Percentiles rank a stretch among this genome's conserved stretches.
These are phyloP conservation scores for Begonia masoniana DNA, from an alignment of 306 rosid species.

Conservation along the genomic window DNA sequence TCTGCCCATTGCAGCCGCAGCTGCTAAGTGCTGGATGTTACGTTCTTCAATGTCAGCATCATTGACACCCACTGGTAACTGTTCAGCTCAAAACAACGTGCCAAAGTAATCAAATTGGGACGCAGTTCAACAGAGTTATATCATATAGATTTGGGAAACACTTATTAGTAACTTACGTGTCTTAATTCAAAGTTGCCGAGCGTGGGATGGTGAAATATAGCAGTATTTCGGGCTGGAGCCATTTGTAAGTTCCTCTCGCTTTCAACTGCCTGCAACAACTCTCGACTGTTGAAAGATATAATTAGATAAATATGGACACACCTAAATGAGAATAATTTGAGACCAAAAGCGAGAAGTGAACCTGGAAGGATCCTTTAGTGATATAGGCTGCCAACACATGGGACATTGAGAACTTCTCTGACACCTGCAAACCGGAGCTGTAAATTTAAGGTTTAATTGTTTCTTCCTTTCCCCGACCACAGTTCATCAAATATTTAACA, in stretches of 20 bases:
- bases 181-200: slow-evolving; percentile 93
- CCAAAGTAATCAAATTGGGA: neutral
- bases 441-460: neutral
- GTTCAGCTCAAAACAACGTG: slow-evolving; percentile 5
- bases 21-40: slow-evolving; percentile 90
- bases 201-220: slow-evolving; percentile 94
- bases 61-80: slow-evolving; percentile 87
- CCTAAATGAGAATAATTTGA: neutral
- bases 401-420: slow-evolving; percentile 99
- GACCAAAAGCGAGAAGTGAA: slow-evolving; percentile 17
- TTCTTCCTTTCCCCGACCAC: neutral
- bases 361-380: slow-evolving; percentile 95
- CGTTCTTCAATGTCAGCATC: slow-evolving; percentile 97
- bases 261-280: slow-evolving; percentile 81
- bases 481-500: no score
- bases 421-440: slow-evolving; percentile 38
- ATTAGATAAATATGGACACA: neutral
- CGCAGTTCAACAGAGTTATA: neutral
- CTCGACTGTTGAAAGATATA: slow-evolving; percentile 51
- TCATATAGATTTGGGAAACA: neutral
- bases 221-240: slow-evolving; percentile 64
- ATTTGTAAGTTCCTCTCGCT: slow-evolving; percentile 68
- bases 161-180: slow-evolving; percentile 47
- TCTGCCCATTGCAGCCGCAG: slow-evolving; percentile 99
- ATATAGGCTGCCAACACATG: slow-evolving; percentile 94